These are phyloP conservation scores for Taphrina pruni DNA, from an alignment of 1,139 yeast species.

Conservation along the genomic window DNA sequence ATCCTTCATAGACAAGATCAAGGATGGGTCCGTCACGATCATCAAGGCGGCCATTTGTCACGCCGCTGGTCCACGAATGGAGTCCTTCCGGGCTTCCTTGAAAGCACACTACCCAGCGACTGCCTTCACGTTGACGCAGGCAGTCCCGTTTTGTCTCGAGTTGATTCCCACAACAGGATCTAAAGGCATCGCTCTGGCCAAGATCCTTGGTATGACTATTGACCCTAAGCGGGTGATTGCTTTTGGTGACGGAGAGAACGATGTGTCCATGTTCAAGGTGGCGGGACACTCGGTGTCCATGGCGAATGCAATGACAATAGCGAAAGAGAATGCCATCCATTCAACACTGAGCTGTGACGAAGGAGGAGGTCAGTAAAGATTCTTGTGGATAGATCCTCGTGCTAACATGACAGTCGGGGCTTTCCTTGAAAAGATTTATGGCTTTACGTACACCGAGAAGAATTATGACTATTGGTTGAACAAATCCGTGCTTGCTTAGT, in stretches of 20 bases:
- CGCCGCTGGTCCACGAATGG: slow-evolving; percentile 24
- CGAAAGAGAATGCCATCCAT: slow-evolving; percentile 32
- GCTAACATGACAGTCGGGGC: slow-evolving; percentile 21
- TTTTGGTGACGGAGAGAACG: slow-evolving; percentile 43
- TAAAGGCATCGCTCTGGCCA: slow-evolving; percentile 41
- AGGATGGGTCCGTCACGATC: slow-evolving; percentile 36
- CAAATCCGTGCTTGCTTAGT: not conserved
- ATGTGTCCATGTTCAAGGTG: slow-evolving; percentile 42
- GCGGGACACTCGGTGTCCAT: slow-evolving; percentile 42
- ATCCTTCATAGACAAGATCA: slow-evolving; percentile 29
- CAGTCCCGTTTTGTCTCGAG: slow-evolving; percentile 42
- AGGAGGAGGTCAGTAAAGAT: slow-evolving; percentile 29
- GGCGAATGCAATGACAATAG: slow-evolving; percentile 42
- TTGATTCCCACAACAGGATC: slow-evolving; percentile 41
- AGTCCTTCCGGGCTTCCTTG: slow-evolving; percentile 19
- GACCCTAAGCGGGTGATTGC: slow-evolving; percentile 34
- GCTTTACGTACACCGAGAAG: slow-evolving; percentile 24
- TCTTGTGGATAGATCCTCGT: not conserved
- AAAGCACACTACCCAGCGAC: slow-evolving; percentile 25
- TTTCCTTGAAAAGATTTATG: slow-evolving; percentile 31
- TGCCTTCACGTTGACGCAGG: slow-evolving; percentile 41
- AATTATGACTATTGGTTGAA: slow-evolving; percentile 35
- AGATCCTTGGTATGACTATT: slow-evolving; percentile 30
- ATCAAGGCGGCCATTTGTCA: slow-evolving; percentile 42
- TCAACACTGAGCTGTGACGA: slow-evolving; percentile 39